Conservation (phyloP, 352 stramenopile genomes). For the Globisporangium ultimum region DNA sequence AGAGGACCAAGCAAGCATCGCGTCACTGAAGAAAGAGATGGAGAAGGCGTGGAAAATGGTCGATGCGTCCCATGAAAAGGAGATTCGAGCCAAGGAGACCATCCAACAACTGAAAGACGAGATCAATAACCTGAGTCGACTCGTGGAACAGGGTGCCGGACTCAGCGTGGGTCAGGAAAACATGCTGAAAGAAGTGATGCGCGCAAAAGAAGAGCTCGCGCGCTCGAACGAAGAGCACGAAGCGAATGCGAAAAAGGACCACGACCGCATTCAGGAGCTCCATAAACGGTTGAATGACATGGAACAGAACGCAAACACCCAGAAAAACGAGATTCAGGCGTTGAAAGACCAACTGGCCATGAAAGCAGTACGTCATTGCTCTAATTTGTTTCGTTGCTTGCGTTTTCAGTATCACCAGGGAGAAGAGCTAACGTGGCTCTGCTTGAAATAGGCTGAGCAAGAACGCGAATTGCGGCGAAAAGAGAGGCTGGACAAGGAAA, state of each 20-base stretch:
- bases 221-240: constrained; percentile 86
- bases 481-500: constrained; percentile 91
- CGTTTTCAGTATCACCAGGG: constrained; percentile 17
- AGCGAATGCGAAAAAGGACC: constrained; percentile 74
- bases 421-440: too few species aligned
- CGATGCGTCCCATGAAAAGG: constrained; percentile 93
- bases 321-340: constrained; percentile 78
- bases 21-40: constrained; percentile 95
- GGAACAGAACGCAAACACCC: constrained; percentile 41
- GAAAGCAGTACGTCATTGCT: constrained; percentile 43
- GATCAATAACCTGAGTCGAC: constrained; percentile 92
- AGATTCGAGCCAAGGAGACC: constrained; percentile 92
- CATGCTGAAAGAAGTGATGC: constrained; percentile 90
- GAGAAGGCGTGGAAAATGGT: constrained; percentile 95
- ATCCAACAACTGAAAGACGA: constrained; percentile 96
- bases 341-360: constrained; percentile 86
- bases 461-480: constrained; percentile 85
- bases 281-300: constrained; percentile 67
- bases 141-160: constrained; percentile 93
- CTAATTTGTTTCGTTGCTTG: neutral
- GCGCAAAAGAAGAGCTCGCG: constrained; percentile 87
- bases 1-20: constrained; percentile 92
- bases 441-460: constrained; percentile 67
- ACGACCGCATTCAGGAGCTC: constrained; percentile 77
- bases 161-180: constrained; percentile 92